Percentiles rank a stretch among this genome's conserved stretches.
Evolutionary conservation across 176 grass and related monocot species (phyloP).

Genomic region (Pharus latifolius): DNA sequence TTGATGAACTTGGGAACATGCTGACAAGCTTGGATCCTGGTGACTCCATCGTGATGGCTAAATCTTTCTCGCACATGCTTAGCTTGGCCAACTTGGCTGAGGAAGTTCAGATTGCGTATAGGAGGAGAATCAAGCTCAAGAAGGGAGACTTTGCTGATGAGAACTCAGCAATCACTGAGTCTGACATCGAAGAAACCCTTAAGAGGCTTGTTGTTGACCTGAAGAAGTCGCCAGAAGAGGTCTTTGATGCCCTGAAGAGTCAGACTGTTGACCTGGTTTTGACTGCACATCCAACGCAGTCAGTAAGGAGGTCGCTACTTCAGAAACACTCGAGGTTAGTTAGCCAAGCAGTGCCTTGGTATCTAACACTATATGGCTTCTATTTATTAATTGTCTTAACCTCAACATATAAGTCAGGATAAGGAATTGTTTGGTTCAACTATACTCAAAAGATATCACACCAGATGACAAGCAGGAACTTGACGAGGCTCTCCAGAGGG

Average conservation of each 20-base stretch:
- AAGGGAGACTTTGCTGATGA: slow-evolving; percentile 41
- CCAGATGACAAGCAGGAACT: slow-evolving; percentile 42
- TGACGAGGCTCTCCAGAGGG: slow-evolving; percentile 40
- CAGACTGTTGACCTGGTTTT: slow-evolving; percentile 39
- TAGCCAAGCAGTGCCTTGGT: neutral
- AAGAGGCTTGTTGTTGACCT: slow-evolving; percentile 28
- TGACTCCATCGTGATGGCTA: slow-evolving; percentile 21
- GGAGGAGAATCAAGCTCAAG: slow-evolving; percentile 33
- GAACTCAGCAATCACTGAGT: slow-evolving; percentile 28
- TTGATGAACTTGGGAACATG: slow-evolving; percentile 27
- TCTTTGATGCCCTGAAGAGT: slow-evolving; percentile 34
- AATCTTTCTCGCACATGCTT: slow-evolving; percentile 36
- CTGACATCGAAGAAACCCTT: slow-evolving; percentile 31
- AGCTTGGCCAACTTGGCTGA: slow-evolving; percentile 39
- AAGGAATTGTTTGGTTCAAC: slow-evolving; percentile 24
- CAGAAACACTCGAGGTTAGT: slow-evolving; percentile 34
- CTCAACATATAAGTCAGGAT: slow-evolving; percentile 16
- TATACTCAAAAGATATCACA: slow-evolving; percentile 34
- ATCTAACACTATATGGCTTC: neutral
- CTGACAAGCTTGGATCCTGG: slow-evolving; percentile 30
- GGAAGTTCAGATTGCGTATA: slow-evolving; percentile 35
- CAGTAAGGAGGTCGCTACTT: slow-evolving; percentile 28
- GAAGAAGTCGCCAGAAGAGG: slow-evolving; percentile 22
- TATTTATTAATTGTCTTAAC: neutral
- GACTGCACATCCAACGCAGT: slow-evolving; percentile 35